These are phyloP conservation scores for Synchytrium microbalum DNA, from an alignment of 371 early-diverging fungal species.

Conservation along the genomic window DNA sequence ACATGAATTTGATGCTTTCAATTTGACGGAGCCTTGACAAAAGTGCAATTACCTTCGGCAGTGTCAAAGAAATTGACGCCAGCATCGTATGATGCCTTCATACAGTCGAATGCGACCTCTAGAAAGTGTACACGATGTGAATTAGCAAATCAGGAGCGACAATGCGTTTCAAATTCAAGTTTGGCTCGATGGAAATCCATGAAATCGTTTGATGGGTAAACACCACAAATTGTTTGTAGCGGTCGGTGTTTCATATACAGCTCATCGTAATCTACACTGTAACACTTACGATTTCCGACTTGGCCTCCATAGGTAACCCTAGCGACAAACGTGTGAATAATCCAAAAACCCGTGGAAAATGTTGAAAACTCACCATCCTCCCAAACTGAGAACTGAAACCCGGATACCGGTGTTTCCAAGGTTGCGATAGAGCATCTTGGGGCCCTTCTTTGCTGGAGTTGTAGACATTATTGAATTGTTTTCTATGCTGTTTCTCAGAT, in stretches of 20 bases:
- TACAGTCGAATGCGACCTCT: slow-evolving; percentile 52
- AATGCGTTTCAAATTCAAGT: no score
- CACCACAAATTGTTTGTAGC: no score
- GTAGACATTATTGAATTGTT: background rate
- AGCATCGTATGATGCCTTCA: slow-evolving; percentile 61
- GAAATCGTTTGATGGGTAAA: no score
- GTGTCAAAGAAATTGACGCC: slow-evolving; percentile 84
- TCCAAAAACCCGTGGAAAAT: background rate
- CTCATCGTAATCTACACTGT: no score
- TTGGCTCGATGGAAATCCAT: no score
- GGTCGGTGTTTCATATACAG: no score
- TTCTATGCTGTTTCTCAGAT: background rate
- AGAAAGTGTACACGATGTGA: no score
- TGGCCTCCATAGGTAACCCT: slow-evolving; percentile 32
- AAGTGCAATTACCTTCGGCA: slow-evolving; percentile 20
- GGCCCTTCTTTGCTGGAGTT: background rate
- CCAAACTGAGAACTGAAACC: slow-evolving; percentile 51
- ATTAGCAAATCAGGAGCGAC: no score
- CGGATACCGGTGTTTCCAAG: slow-evolving; percentile 74
- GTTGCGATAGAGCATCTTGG: slow-evolving; percentile 70
- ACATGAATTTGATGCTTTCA: background rate
- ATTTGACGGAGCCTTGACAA: background rate
- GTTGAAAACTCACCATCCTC: background rate
- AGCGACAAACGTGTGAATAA: background rate
- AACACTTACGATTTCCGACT: no score